Evolutionary conservation across 192 early-diverging fungal species (phyloP).

Genomic region (Phlyctochytrium arcticum): DNA sequence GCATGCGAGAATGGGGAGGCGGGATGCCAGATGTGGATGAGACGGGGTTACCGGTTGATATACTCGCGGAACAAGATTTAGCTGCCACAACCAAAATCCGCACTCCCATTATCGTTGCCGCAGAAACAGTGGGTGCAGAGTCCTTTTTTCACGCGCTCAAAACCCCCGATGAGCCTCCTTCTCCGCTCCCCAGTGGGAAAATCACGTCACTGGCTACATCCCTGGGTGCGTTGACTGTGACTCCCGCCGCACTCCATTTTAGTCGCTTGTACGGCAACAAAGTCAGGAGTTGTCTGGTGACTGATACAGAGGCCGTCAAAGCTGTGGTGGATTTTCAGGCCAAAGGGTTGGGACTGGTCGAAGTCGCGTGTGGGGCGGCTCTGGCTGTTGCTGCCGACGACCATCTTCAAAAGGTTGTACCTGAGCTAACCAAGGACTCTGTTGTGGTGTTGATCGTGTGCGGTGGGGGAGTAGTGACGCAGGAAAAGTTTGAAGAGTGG

Average conservation of each 20-base stretch:
- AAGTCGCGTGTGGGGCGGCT: slow-evolving; percentile 34
- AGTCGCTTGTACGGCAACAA: slow-evolving; percentile 7
- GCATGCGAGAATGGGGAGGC: neutral
- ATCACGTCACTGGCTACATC: slow-evolving; percentile 37
- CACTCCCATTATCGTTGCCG: slow-evolving; percentile 21
- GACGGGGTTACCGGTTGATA: no score
- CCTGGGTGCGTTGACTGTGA: slow-evolving; percentile 28
- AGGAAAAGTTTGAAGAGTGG: slow-evolving; percentile 25
- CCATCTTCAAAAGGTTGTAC: slow-evolving; percentile 3
- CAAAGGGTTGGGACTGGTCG: slow-evolving; percentile 28
- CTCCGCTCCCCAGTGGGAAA: neutral
- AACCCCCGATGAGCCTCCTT: neutral
- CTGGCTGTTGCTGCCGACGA: neutral
- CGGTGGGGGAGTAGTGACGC: slow-evolving; percentile 27
- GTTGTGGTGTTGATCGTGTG: slow-evolving; percentile 31
- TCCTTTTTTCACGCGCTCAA: slow-evolving; percentile 13
- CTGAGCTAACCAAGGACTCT: slow-evolving; percentile 9
- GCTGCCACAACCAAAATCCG: no score
- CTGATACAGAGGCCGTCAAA: slow-evolving; percentile 27
- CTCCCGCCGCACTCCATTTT: slow-evolving; percentile 9
- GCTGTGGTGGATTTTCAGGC: slow-evolving; percentile 24
- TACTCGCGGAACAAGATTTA: no score
- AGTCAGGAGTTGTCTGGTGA: slow-evolving; percentile 21
- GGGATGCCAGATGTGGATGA: no score
- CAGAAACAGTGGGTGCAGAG: slow-evolving; percentile 33